Evolutionary conservation across 768 basidiomycete species (phyloP), one percentile per base, ranked within the genome.

Genomic region (Tulasnella sp.): DNA sequence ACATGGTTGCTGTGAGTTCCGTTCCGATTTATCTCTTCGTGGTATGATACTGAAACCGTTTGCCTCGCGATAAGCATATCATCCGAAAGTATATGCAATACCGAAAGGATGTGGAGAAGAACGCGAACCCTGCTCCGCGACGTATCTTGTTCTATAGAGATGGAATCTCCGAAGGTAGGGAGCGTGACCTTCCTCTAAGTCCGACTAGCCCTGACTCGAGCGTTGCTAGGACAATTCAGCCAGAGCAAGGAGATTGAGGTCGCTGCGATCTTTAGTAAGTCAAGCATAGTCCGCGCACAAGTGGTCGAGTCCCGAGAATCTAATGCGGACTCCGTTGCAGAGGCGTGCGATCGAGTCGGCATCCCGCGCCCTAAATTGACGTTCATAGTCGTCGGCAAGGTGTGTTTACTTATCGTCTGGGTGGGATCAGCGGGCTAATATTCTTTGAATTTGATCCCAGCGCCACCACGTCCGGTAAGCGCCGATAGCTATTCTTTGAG

Each of bases 311-410:
- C n/a, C n/a, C n/a, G n/a, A n/a, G n/a, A n/a, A n/a, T n/a, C n/a
- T n/a, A n/a, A n/a, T 64, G 31, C 2, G 31, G 31, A 0, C 11
- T 64, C 4, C 17, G 1, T 67, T 19, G n/a, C 80, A 93, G 93
- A 79, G 71, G 93, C 93, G 4, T 94, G 91, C 78, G 77, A 73
- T 0, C 86, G 88, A 5, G 79, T 91, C 0, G 84, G 84, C 9
- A 90, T 93, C 0, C 88, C 89, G 0, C 9, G 38, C 6, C 80
- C 81, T 1, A 88, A 87, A 72, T 91, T 94, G 39, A 94, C 93
- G 0, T 83, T 94, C 31, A 87, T 94, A 72, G 85, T 94, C 38
- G 93, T 95, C 12, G 92, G 91, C 19, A 95, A 94, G 75, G 75
- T 76, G n/a, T 2, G 67, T n/a, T 69, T 25, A 25, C 17, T 6